Evolutionary conservation across 257 asterid genomes (phyloP), one percentile per base, ranked within the genome.

Genomic region (Oldenlandia corymbosa): DNA sequence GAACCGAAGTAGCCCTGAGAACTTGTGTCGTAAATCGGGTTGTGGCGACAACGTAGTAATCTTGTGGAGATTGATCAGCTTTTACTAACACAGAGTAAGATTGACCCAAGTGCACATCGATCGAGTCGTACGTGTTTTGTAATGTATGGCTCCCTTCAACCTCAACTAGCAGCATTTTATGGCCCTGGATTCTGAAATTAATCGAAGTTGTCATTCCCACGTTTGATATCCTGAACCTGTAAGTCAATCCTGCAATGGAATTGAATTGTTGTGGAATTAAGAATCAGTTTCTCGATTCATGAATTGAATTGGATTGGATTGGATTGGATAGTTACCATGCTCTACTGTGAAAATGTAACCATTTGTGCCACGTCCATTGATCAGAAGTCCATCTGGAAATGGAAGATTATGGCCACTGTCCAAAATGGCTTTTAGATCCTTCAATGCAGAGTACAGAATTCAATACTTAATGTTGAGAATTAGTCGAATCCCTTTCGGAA

Each of bases 151-250:
- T 70, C 16, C 79, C 79, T 61, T 75, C 76, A 26, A 71, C 68
- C 56, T 75, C 79, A 62, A 70, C 79, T 10, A 75, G 31, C 37
- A 32, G 24, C 76, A 75, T 75, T 31, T 66, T 66, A 21, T 75
- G 79, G 58, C 79, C 79, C 17, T 75, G 76, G 68, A 75, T 70
- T 75, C 79, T 66, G 54, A 75, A 75, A 60, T 75, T 75, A 39
- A 75, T 51, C 9, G 76, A 65, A 60, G 73, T 70, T 0, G 64
- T 60, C 12, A 70, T 66, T 60, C 79, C 79, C 18, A 70, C 64
- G 1, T 75, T 75, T 10, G 76, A 70, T 66, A 75, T 66, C 73
- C 79, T 56, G 50, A 75, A 66, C 67, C 79, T 75, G 59, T 75
- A 75, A 5, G 73, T 75, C 60, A 70, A 70, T 21, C 79, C 79